phyloP scores from a whole-genome alignment of 2,329 filamentous ascomycete species.

The Xylariaceae sp. region DNA sequence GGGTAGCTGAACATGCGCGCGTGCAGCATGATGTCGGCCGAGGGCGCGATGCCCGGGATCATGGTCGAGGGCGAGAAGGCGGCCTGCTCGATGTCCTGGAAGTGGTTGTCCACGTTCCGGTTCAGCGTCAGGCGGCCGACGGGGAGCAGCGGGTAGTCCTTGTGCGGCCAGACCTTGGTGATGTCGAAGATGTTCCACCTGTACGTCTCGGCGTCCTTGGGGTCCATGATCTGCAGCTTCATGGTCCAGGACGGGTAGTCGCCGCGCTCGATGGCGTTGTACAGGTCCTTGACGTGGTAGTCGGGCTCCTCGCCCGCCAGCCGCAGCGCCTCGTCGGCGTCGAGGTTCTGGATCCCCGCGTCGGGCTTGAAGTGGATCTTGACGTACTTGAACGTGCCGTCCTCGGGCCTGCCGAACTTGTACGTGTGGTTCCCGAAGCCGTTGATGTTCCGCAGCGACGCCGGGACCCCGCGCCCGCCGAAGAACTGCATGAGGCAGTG shows the following conservation, averaged over 20 bases:
- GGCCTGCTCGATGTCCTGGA: constrained; percentile 63
- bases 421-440: constrained; percentile 64
- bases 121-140: constrained; percentile 60
- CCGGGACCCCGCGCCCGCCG: constrained; percentile 59
- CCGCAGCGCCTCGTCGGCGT: constrained; percentile 49
- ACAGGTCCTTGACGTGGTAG: constrained; percentile 57
- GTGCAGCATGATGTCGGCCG: constrained; percentile 60
- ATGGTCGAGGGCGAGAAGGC: constrained; percentile 64
- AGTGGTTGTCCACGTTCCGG: constrained; percentile 61
- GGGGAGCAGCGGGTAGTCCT: constrained; percentile 53
- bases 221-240: constrained; percentile 58
- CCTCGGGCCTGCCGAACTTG: constrained; percentile 59
- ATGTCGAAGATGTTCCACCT: constrained; percentile 60
- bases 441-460: constrained; percentile 61
- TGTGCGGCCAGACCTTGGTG: constrained; percentile 64
- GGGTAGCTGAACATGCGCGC: constrained; percentile 56
- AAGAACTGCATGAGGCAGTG: constrained; percentile 63
- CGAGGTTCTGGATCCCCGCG: constrained; percentile 56
- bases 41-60: constrained; percentile 61
- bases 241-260: constrained; percentile 60
- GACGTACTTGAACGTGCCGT: constrained; percentile 58
- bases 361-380: constrained; percentile 60
- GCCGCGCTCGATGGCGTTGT: constrained; percentile 54
- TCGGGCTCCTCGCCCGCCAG: constrained; percentile 48
- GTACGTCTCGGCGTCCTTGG: constrained; percentile 39